Evolutionary conservation across 2,329 filamentous ascomycete genomes (phyloP), one percentile per base, ranked within the genome.

Genomic region (Dactylellina haptotyla): DNA sequence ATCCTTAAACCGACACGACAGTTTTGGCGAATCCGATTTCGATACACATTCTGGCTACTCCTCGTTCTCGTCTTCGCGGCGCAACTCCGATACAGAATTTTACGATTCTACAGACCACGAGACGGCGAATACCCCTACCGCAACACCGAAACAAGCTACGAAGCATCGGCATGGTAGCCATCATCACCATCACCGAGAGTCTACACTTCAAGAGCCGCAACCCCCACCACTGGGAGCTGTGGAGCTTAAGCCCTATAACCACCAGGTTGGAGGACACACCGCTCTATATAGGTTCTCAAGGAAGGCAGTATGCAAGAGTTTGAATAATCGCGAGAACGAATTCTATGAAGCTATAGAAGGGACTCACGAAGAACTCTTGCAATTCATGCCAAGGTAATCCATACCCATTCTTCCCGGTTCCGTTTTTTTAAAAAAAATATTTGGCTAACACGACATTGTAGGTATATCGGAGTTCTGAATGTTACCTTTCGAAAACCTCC

Each of bases 241-340:
- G 77, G 93, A 98, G 81, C 85, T 99, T 72, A 97, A 97, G 78
- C 95, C 95, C 1, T 99, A 97, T 82, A 92, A 92, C 76, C 95
- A 99, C 82, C 95, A 99, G 82, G 95, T 99, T 63, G 95, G 95
- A 69, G 95, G 95, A 0, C 95, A 99, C 80, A 97, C 93, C 4
- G 97, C 94, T 0, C 87, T 99, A 34, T 99, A 96, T 86, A 90
- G 94, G 43, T 98, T 99, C 80, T 98, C 95, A 16, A 89, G 92
- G 76, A 88, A 93, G 78, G 95, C 95, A 64, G 93, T 99, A 9
- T 99, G 95, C 85, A 99, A 99, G 82, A 93, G 97, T 82, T 86
- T 99, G 79, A 99, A 97, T 81, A 99, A 97, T 80, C 87, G 94
- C 79, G 95, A 99, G 80, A 99, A 99, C 81, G 92, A 97, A 82